Evolutionary conservation across 2,329 filamentous ascomycete genomes (phyloP).

Genomic region (Pezicula rhizophila): DNA sequence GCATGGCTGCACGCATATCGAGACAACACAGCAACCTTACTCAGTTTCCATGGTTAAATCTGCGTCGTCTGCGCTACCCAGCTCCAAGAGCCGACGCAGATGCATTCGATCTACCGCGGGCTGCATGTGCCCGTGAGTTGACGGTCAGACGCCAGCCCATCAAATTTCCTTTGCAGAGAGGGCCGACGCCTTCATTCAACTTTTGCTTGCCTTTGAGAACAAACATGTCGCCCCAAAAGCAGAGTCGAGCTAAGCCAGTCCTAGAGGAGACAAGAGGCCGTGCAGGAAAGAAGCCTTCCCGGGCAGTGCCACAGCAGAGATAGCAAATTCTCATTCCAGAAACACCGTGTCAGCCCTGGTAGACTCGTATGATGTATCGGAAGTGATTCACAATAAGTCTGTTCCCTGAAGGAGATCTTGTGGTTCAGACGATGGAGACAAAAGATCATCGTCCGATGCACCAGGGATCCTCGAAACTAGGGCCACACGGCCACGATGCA

Average conservation of each 20-base stretch:
- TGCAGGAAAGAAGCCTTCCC: slow-evolving; percentile 1
- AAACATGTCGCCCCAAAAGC: slow-evolving; percentile 16
- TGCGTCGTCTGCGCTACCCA: slow-evolving; percentile 15
- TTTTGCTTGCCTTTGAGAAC: slow-evolving; percentile 13
- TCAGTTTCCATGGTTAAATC: too few relatives aligned
- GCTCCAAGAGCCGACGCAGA: slow-evolving; percentile 6
- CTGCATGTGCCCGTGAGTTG: slow-evolving; percentile 24
- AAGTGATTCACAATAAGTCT: slow-evolving; percentile 22
- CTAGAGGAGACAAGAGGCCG: not conserved
- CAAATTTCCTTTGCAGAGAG: slow-evolving; percentile 15
- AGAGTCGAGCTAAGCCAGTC: slow-evolving; percentile 3
- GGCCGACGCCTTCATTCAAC: slow-evolving; percentile 8
- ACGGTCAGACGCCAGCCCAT: slow-evolving; percentile 20
- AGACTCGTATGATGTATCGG: slow-evolving; percentile 14
- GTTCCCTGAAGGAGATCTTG: slow-evolving; percentile 21
- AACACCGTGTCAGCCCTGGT: slow-evolving; percentile 1
- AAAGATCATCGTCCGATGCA: slow-evolving; percentile 11
- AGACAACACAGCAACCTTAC: slow-evolving; percentile 5
- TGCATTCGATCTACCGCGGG: slow-evolving; percentile 2
- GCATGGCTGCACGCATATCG: slow-evolving; percentile 16
- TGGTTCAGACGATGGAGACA: slow-evolving; percentile 19
- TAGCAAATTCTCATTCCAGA: not conserved
- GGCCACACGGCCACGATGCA: slow-evolving; percentile 16
- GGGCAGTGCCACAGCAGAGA: not conserved
- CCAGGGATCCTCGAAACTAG: slow-evolving; percentile 21